Evolutionary conservation across 2,329 filamentous ascomycete species (phyloP).

Genomic region (Zasmidium cellare): DNA sequence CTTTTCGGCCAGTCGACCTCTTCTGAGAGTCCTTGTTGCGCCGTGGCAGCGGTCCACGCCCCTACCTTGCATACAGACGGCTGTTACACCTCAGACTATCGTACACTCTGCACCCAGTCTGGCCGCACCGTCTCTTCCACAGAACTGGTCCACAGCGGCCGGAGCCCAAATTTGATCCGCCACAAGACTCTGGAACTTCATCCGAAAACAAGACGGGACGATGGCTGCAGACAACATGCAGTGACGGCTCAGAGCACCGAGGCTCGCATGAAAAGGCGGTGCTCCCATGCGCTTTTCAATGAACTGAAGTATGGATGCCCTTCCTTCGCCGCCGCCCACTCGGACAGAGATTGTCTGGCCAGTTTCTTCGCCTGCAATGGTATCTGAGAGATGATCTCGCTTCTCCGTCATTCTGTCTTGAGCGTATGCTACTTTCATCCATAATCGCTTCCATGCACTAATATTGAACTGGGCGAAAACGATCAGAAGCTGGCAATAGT

Average conservation of each 20-base stretch:
- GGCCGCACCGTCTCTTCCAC: background rate
- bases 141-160: background rate
- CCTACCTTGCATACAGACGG: background rate
- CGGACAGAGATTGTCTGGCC: too few relatives aligned
- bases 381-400: too few relatives aligned
- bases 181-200: background rate
- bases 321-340: too few relatives aligned
- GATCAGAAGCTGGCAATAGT: too few relatives aligned
- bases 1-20: background rate
- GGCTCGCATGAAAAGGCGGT: background rate
- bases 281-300: too few relatives aligned
- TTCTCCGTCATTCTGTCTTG: too few relatives aligned
- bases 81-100: background rate
- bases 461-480: too few relatives aligned
- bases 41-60: background rate
- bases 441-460: too few relatives aligned
- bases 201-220: background rate
- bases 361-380: too few relatives aligned
- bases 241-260: background rate
- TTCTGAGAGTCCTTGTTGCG: background rate
- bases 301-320: too few relatives aligned
- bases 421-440: too few relatives aligned
- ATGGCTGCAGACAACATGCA: background rate
- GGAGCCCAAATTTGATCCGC: background rate
- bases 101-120: background rate